Evolutionary conservation across 352 stramenopile species (phyloP).

Genomic region (Saprolegnia parasitica): DNA sequence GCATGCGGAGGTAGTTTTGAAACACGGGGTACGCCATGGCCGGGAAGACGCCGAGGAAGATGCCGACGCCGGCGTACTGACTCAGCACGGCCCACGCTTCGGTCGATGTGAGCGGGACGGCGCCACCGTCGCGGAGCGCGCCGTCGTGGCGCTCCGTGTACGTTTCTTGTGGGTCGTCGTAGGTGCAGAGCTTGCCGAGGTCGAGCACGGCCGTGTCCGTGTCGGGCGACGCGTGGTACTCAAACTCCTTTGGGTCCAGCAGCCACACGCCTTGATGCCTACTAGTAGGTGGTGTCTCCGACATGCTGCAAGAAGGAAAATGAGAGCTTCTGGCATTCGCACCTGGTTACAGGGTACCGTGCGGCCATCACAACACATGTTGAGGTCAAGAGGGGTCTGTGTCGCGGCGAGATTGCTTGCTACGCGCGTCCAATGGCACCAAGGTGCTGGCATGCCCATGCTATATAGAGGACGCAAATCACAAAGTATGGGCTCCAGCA

Average conservation of each 20-base stretch:
- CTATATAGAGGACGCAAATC: too few relatives aligned
- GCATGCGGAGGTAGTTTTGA: conserved; percentile 50
- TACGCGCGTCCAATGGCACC: too few relatives aligned
- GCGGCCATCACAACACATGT: too few relatives aligned
- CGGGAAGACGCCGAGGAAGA: conserved; percentile 45
- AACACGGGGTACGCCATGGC: conserved; percentile 54
- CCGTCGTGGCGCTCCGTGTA: conserved; percentile 20
- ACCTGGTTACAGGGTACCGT: too few relatives aligned
- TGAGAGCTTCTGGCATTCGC: too few relatives aligned
- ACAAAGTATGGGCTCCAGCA: too few relatives aligned
- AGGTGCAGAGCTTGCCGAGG: neutral
- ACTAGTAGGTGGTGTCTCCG: neutral
- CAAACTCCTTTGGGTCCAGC: neutral
- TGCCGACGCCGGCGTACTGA: conserved; percentile 54
- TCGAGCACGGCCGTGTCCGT: neutral
- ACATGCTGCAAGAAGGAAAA: too few relatives aligned
- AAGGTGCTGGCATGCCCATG: too few relatives aligned
- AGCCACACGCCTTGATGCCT: neutral
- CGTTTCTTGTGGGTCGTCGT: neutral
- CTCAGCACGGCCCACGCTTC: conserved; percentile 40
- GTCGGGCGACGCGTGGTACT: neutral
- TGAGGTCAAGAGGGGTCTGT: too few relatives aligned
- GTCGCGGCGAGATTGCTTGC: too few relatives aligned
- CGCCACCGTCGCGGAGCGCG: conserved; percentile 46
- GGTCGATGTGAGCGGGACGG: conserved; percentile 38